These are phyloP conservation scores for Aspergillus saccharolyticus DNA, from an alignment of 495 filamentous ascomycete species.

Conservation along the genomic window DNA sequence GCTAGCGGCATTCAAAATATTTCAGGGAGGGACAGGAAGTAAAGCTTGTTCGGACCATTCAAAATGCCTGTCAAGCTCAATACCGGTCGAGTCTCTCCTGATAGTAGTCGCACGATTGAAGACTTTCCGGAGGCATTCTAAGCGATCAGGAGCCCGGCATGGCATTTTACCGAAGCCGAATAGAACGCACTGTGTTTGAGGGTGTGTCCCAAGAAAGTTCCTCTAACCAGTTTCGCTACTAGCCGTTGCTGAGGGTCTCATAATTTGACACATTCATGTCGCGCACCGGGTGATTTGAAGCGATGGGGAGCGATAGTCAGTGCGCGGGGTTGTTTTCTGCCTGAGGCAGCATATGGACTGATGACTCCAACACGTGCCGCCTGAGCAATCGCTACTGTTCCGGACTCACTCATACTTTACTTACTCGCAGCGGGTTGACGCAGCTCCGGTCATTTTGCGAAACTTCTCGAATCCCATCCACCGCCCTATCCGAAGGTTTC, in stretches of 20 bases:
- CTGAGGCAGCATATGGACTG: slow-evolving; percentile 8
- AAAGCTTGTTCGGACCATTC: too few relatives aligned
- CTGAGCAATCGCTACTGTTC: neutral
- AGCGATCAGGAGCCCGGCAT: too few relatives aligned
- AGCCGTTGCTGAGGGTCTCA: neutral
- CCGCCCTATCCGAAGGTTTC: slow-evolving; percentile 10
- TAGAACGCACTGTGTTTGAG: too few relatives aligned
- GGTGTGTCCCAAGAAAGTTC: neutral
- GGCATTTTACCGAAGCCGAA: too few relatives aligned
- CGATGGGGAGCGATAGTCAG: neutral
- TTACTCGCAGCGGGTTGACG: neutral
- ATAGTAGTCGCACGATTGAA: too few relatives aligned
- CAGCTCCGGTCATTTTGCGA: neutral
- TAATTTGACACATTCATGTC: neutral
- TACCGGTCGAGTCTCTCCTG: too few relatives aligned
- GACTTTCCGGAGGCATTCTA: too few relatives aligned
- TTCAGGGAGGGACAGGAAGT: too few relatives aligned
- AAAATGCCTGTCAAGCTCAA: too few relatives aligned
- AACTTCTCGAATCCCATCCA: slow-evolving; percentile 10
- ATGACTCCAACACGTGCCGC: slow-evolving; percentile 11
- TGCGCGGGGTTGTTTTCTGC: slow-evolving; percentile 3
- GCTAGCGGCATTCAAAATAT: too few relatives aligned
- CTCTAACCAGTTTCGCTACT: neutral
- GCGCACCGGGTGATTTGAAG: neutral
- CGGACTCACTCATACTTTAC: neutral